Conservation (phyloP, 805 yeast genomes). For the Nematodospora valgi region DNA sequence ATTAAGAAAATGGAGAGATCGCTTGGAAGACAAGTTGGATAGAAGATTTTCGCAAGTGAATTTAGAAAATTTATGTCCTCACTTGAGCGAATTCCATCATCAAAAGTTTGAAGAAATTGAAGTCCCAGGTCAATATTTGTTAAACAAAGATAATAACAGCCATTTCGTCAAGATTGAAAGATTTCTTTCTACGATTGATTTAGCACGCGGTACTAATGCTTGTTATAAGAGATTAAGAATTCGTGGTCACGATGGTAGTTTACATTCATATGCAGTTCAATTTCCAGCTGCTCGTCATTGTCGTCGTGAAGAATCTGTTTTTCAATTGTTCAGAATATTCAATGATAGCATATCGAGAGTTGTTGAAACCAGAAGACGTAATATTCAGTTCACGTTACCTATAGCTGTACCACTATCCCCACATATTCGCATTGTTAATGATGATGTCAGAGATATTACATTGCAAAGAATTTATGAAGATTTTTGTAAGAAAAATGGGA, state of each 20-base stretch:
- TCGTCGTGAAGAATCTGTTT: slow-evolving; percentile 91
- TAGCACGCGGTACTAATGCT: slow-evolving; percentile 84
- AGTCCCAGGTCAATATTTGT: slow-evolving; percentile 92
- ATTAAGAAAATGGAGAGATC: slow-evolving; percentile 86
- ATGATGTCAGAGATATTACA: slow-evolving; percentile 71
- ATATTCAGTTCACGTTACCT: slow-evolving; percentile 82
- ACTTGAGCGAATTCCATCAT: slow-evolving; percentile 93
- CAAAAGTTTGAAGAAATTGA: slow-evolving; percentile 97
- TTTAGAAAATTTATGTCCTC: slow-evolving; percentile 89
- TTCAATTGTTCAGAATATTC: slow-evolving; percentile 86
- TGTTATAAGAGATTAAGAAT: slow-evolving; percentile 87
- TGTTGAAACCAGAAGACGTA: slow-evolving; percentile 84
- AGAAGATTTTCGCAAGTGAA: slow-evolving; percentile 76
- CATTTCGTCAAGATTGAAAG: slow-evolving; percentile 93
- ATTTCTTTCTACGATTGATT: slow-evolving; percentile 82
- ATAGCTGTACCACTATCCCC: slow-evolving; percentile 92
- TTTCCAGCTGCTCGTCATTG: slow-evolving; percentile 97
- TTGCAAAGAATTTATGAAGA: slow-evolving; percentile 86
- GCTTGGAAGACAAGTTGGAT: slow-evolving; percentile 88
- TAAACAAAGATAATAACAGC: slow-evolving; percentile 82
- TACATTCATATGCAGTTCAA: slow-evolving; percentile 93
- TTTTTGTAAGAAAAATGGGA: slow-evolving; percentile 68
- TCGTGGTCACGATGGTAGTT: slow-evolving; percentile 89
- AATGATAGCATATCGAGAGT: slow-evolving; percentile 75
- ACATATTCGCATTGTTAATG: slow-evolving; percentile 84